phyloP scores from a whole-genome alignment of 805 yeast species.

The Blastobotrys mokoenaii region DNA sequence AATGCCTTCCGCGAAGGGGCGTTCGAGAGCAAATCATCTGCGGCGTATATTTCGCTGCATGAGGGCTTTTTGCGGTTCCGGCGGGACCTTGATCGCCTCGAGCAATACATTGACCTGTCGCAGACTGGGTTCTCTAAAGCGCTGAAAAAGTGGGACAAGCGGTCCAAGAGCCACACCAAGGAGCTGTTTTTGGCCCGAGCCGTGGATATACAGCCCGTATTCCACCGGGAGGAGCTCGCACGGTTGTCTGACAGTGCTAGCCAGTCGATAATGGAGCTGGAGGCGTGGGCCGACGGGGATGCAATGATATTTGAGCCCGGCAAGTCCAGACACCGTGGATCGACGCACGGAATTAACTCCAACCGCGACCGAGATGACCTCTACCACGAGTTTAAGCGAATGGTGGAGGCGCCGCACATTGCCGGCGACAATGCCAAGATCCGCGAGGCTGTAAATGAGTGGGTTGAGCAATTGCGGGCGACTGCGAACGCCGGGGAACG shows the following conservation, averaged over 20 bases:
- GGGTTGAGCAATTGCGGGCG: conserved; percentile 36
- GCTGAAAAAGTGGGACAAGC: conserved; percentile 94
- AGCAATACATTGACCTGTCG: conserved; percentile 89
- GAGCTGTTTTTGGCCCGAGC: conserved; percentile 88
- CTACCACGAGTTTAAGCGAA: conserved; percentile 54
- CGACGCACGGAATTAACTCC: conserved; percentile 1
- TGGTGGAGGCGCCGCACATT: conserved; percentile 15
- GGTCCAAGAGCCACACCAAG: conserved; percentile 89
- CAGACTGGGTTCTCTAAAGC: conserved; percentile 95
- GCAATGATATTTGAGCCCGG: conserved; percentile 23
- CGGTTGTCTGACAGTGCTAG: conserved; percentile 63
- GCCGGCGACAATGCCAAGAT: conserved; percentile 17
- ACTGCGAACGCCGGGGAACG: conserved; percentile 36
- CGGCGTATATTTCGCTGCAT: conserved; percentile 71
- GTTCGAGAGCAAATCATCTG: conserved; percentile 51
- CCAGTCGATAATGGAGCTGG: conserved; percentile 55
- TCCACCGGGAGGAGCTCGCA: conserved; percentile 81
- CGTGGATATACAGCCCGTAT: conserved; percentile 93
- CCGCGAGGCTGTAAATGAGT: conserved; percentile 33
- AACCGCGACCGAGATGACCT: conserved; percentile 52
- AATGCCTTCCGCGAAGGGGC: conserved; percentile 39
- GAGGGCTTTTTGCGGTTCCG: conserved; percentile 86
- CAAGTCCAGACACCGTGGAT: background rate
- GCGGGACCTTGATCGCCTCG: conserved; percentile 78
- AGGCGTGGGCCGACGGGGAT: conserved; percentile 55